Evolutionary conservation across 2,329 filamentous ascomycete species (phyloP), one percentile per base, ranked within the genome.

Genomic region (Hypoxylon rubiginosum): DNA sequence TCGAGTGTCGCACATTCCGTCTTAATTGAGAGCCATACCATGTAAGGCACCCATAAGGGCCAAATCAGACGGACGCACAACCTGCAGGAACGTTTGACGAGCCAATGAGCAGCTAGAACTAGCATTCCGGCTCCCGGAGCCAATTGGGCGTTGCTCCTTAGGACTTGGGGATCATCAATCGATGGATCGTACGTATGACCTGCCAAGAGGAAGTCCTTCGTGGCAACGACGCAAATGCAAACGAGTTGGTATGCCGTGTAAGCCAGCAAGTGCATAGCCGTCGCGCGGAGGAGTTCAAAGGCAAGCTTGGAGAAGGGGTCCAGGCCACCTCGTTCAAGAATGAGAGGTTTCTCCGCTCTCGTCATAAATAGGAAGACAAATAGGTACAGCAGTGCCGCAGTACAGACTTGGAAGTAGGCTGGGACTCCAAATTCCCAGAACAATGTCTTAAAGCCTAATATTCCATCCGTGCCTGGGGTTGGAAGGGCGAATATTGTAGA

Each of bases 241-340:
- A 66, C 57, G 1, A 74, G 10, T 32, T 76, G 74, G 49, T 76
- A 75, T 1, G 69, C 70, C 15, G 73, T 76, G 24, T 71, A 72
- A 41, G 73, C 62, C 7, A 75, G 2, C 3, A 75, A 24, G 34
- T 75, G 74, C 59, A 72, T 67, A 2, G 68, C 58, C 0, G 71
- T 73, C n/a, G 73, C 71, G 50, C 72, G 69, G 26, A 72, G 48
- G 26, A 75, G 71, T 7, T 70, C 53, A 41, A 57, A 65, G 4
- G 49, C 15, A 4, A 74, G 45, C 17, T 49, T 54, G 34, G 53
- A 67, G 39, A 67, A 58, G 1, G 58, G 60, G 26, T 74, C 72
- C 7, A 39, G 54, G n/a, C 41, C 3, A 7, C 26, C 51, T 24
- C 17, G 43, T 0, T 61, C 54, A 10, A 60, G 32, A n/a, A 74